These are phyloP conservation scores for Hemileccinum impolitum DNA, from an alignment of 768 basidiomycete species.

Conservation along the genomic window DNA sequence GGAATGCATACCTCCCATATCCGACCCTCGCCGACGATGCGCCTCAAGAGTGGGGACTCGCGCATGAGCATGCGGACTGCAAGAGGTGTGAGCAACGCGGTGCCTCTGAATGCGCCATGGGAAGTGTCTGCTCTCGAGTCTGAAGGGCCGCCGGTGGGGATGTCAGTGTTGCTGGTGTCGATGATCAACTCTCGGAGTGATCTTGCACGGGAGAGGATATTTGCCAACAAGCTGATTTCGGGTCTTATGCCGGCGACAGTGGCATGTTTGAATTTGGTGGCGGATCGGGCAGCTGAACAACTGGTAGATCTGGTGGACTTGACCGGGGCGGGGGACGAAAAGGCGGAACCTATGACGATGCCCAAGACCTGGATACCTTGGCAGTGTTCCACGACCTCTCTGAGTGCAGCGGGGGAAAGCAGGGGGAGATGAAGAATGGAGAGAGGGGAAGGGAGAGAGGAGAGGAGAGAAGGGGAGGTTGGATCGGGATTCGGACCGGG, in stretches of 20 bases:
- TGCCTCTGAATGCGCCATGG: neutral
- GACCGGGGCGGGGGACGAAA: neutral
- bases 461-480: conserved; percentile 30
- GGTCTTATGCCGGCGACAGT: neutral
- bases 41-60: conserved; percentile 35
- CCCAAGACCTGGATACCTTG: conserved; percentile 16
- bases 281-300: neutral
- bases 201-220: conserved; percentile 14
- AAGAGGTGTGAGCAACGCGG: conserved; percentile 38
- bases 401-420: conserved; percentile 18
- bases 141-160: neutral
- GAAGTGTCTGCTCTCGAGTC: neutral
- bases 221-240: conserved; percentile 13
- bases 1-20: conserved; percentile 47
- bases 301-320: neutral
- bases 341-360: conserved; percentile 13
- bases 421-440: conserved; percentile 20
- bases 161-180: conserved; percentile 9
- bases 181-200: conserved; percentile 16
- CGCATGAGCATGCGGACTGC: conserved; percentile 44
- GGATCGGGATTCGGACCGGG: conserved; percentile 1
- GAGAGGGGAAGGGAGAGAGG: conserved; percentile 36
- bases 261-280: neutral
- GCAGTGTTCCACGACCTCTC: conserved; percentile 20
- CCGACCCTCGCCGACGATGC: conserved; percentile 47